Percentiles rank a stretch among this genome's conserved stretches.
These are phyloP conservation scores for Handroanthus guayacan DNA, from an alignment of 257 asterid genomes.

Conservation along the genomic window DNA sequence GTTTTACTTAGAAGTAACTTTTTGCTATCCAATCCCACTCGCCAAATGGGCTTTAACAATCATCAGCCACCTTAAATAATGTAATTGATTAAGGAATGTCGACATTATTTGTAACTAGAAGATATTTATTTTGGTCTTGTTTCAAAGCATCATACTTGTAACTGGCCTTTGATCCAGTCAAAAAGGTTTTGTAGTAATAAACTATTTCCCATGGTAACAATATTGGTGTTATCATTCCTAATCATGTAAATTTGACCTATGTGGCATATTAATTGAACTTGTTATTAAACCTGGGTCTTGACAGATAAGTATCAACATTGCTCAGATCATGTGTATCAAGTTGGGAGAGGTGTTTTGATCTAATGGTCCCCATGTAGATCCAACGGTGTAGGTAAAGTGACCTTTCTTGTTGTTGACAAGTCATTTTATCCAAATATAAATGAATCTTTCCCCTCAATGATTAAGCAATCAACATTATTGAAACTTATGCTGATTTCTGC, in stretches of 20 bases:
- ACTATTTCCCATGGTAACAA: too few species aligned
- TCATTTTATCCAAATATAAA: slow-evolving; percentile 32
- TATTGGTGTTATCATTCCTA: too few species aligned
- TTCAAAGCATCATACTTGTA: too few species aligned
- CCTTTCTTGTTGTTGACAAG: slow-evolving; percentile 48
- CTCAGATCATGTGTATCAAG: not conserved
- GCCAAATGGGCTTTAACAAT: not conserved
- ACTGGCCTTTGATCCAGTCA: too few species aligned
- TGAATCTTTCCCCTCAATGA: slow-evolving; percentile 29
- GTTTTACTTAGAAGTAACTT: slow-evolving; percentile 15
- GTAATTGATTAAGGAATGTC: not conserved
- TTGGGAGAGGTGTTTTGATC: slow-evolving; percentile 32
- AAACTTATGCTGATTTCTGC: not conserved
- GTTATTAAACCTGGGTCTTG: slow-evolving; percentile 1
- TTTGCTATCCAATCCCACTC: not conserved
- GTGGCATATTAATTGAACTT: slow-evolving; percentile 29
- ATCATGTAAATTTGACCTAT: not conserved
- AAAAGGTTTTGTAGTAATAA: too few species aligned
- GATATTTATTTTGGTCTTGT: not conserved
- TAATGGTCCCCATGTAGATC: slow-evolving; percentile 35
- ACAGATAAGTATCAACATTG: slow-evolving; percentile 39
- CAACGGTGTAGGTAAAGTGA: slow-evolving; percentile 35
- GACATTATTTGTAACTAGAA: not conserved
- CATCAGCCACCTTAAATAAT: not conserved
- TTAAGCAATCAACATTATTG: slow-evolving; percentile 29